Base-by-base conservation (phyloP, 495 filamentous ascomycete genomes). In the Penicillium lividum region DNA sequence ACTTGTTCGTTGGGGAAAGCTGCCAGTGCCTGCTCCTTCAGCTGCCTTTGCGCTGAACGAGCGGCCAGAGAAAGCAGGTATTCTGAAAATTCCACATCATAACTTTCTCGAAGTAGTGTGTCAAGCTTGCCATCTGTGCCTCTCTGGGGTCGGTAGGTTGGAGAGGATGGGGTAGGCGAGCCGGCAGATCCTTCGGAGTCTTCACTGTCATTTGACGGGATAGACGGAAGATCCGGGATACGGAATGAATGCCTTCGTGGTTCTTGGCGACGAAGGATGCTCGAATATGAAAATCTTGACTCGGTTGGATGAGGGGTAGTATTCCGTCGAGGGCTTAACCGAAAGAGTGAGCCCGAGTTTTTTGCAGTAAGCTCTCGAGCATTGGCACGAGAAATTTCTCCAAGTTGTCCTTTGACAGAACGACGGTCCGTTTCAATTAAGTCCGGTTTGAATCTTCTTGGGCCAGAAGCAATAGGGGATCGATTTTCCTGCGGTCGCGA, bases 51-150 rank as follows among this genome's bases (percentile, higher is more conserved):
- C 13, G 89, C 89, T 57, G 89, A 87, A 51, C 81, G 83, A 40
- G 89, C 88, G 22, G 90, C 89, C 51, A 96, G 74, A 22, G 87
- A 84, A 16, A 93, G 80, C 42, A 96, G 71, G 62, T 91, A 92
- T 11, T 86, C 86, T 45, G 86, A 86, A 56, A 89, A 86, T 57
- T 83, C 78, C 36, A 86, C 86, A 70, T 93, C 86, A 51, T 85
- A 86, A 75, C 77, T 89, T 78, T 77, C 86, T 66, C 44, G 44
- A 10, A 47, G 22, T 11, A 28, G 25, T 7, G 22, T 15, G 25
- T 25, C 10, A 33, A 31, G 16, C 5, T 53, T 53, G 18, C 30
- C 18, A 40, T 5, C 10, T 9, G 30, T 5, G 11, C 18, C 16
- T 13, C 31, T 13, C n/a, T 18, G 33, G 48, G 16, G 15, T 11